Evolutionary conservation across 2,329 filamentous ascomycete genomes (phyloP), one percentile per base, ranked within the genome.

Genomic region (Fusarium multiceps): DNA sequence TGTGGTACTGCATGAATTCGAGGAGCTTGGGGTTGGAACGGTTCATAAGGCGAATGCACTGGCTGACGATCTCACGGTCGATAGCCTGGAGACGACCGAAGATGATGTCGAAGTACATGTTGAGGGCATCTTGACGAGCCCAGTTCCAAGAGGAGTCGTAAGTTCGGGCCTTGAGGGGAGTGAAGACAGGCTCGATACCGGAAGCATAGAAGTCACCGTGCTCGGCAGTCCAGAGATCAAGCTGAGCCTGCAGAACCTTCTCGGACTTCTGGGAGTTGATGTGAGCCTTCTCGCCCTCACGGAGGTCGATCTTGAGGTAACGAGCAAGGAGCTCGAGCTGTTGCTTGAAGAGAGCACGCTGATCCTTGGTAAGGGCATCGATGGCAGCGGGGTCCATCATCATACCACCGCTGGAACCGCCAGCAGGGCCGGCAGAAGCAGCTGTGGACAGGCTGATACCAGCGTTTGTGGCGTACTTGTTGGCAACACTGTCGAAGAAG

Each of bases 131-230:
- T 80, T 99, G 96, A 55, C 96, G 92, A 67, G 94, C 96, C 96
- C 96, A 99, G 81, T 99, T 99, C 96, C 96, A 99, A 1, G 94
- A 97, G 0, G 96, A 98, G 80, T 99, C 96, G 82, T 99, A 99
- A 12, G 96, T 90, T 78, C 96, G 92, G 32, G 96, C 96, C 82
- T 99, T 99, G 68, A 98, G 89, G 7, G 93, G 85, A 77, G 92
- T 97, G 83, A 99, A 99, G 21, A 94, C 91, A 13, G 96, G 96
- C 80, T 97, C 93, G 70, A 99, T 98, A 54, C 96, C 96, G 27
- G 92, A 85, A 23, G 96, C 96, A 78, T 99, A 99, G 81, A 97
- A 93, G 69, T 99, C 96, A 64, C 96, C 96, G 77, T 99, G 96
- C 81, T 99, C 96, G 5, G 93, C 89, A 72, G 90, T 93, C 96